Conservation (phyloP, 2,329 filamentous ascomycete genomes). For the Aspergillus spinulosporus region DNA sequence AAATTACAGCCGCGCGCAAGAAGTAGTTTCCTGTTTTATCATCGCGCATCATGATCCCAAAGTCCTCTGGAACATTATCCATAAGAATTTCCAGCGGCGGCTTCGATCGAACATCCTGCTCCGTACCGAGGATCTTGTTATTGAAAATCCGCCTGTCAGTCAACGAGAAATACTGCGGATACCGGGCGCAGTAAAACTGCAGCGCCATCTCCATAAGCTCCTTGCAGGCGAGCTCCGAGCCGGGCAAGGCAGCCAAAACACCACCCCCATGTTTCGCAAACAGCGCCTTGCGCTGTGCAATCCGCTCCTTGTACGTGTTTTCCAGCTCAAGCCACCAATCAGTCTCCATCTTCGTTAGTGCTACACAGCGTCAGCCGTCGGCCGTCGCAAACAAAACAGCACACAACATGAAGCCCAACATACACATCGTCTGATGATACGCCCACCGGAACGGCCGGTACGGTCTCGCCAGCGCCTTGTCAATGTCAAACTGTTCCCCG, state of each 20-base stretch:
- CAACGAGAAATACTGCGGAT: constrained; percentile 72
- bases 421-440: constrained; percentile 92
- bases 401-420: constrained; percentile 34
- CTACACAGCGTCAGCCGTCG: constrained; percentile 44
- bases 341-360: constrained; percentile 72
- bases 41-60: constrained; percentile 72
- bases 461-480: constrained; percentile 68
- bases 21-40: constrained; percentile 70
- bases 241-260: constrained; percentile 69
- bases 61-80: constrained; percentile 81
- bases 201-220: constrained; percentile 85
- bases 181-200: constrained; percentile 75
- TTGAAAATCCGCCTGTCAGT: constrained; percentile 58
- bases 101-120: constrained; percentile 60
- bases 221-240: constrained; percentile 75
- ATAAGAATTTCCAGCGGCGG: constrained; percentile 70
- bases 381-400: neutral
- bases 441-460: constrained; percentile 81
- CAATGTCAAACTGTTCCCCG: constrained; percentile 62
- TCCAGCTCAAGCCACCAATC: constrained; percentile 93
- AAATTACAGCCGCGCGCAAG: constrained; percentile 74
- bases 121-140: constrained; percentile 67
- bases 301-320: constrained; percentile 65
- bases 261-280: constrained; percentile 62
- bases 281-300: constrained; percentile 67